Evolutionary conservation across 108 stramenopile species (phyloP).

Genomic region (Bacterosira constricta): DNA sequence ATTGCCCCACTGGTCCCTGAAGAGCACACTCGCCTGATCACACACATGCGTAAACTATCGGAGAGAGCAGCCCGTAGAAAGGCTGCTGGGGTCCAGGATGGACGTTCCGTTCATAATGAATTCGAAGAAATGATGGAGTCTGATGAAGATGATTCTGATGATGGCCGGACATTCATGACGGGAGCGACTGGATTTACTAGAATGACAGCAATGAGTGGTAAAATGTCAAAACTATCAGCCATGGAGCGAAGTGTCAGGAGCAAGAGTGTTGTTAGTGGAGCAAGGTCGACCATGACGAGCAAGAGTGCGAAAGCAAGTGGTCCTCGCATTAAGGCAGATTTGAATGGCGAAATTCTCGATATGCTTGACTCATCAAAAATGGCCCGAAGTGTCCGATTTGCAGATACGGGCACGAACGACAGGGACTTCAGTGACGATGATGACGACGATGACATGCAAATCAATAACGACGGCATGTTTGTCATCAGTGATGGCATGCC

Average conservation of each 20-base stretch:
- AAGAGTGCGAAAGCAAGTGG: conserved; percentile 31
- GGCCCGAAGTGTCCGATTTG: conserved; percentile 64
- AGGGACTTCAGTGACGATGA: conserved; percentile 70
- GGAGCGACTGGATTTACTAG: conserved; percentile 71
- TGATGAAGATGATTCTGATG: conserved; percentile 89
- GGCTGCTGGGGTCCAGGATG: conserved; percentile 49
- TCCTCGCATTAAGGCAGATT: conserved; percentile 65
- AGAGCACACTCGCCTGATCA: conserved; percentile 80
- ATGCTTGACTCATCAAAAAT: conserved; percentile 79
- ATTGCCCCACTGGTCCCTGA: conserved; percentile 81
- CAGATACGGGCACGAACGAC: conserved; percentile 37
- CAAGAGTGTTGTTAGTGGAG: conserved; percentile 28
- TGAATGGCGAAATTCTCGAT: conserved; percentile 79
- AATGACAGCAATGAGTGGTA: conserved; percentile 55
- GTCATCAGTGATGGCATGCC: conserved; percentile 67
- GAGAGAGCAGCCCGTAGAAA: conserved; percentile 70
- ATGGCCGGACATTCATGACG: conserved; percentile 76
- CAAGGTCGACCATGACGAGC: conserved; percentile 38
- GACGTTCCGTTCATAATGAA: conserved; percentile 24
- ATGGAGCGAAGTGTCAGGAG: conserved; percentile 24
- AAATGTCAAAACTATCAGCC: conserved; percentile 20
- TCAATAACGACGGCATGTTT: conserved; percentile 77
- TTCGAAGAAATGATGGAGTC: conserved; percentile 85
- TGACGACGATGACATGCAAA: conserved; percentile 68
- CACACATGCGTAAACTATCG: conserved; percentile 86